Evolutionary conservation across 768 basidiomycete species (phyloP), one percentile per base, ranked within the genome.

Genomic region (Russula virescens): DNA sequence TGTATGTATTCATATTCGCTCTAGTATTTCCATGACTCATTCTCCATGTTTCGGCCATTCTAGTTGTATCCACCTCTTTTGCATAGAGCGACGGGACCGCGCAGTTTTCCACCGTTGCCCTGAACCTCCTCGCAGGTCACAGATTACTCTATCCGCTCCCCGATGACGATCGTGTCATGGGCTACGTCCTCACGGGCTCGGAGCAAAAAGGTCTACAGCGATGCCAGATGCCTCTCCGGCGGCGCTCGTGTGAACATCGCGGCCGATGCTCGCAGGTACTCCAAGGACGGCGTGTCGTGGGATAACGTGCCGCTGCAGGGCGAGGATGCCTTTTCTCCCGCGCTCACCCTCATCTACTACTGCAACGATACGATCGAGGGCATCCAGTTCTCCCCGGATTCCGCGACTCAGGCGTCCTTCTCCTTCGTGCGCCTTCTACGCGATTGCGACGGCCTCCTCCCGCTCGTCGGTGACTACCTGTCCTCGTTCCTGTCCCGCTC

Each of bases 281-380:
- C 87, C 13, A 74, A 78, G 56, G 84, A n/a, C n/a, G n/a, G n/a
- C n/a, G n/a, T n/a, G n/a, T n/a, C n/a, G n/a, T n/a, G n/a, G n/a
- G n/a, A n/a, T 67, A 84, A 82, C 65, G 84, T 98, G 71, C 94
- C 97, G 9, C 76, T 85, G 14, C 85, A 83, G 71, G 75, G 78
- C 58, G 80, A 81, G 58, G 98, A 89, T 81, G 72, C 75, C 11
- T 93, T 97, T 77, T 88, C 89, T 8, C 65, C 75, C n/a, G 81
- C 86, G 71, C 87, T 96, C 16, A 95, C 90, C 28, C 81, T 95
- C 68, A 86, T 98, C 63, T 98, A 96, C 77, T 98, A 97, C 77
- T 99, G 97, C 81, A 99, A 99, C 79, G 97, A 99, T 78, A 99
- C 97, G 18, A 89, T 98, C 62, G 88, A 96, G 68, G 97, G 97